Base-by-base conservation (phyloP, 768 basidiomycete genomes). In the Suillus spraguei region DNA sequence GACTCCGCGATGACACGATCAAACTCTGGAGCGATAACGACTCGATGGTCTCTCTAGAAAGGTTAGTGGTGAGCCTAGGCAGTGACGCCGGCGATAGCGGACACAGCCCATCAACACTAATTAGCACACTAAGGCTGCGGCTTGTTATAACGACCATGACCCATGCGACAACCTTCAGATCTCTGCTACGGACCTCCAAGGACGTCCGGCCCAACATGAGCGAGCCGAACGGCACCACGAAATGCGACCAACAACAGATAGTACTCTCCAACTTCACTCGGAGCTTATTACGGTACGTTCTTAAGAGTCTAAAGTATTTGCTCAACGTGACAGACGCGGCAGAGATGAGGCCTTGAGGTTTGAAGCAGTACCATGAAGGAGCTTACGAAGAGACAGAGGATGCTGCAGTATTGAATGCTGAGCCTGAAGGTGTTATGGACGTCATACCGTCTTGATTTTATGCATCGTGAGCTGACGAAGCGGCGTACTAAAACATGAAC, bases 31-130 rank as follows among this genome's bases (percentile, higher is more conserved):
- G n/a, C n/a, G n/a, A n/a, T n/a, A n/a, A n/a, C 28, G 28, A 28
- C 4, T 28, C 28, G 28, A 28, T 28, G 28, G 28, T 28, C 28
- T 28, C 28, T 55, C 17, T 36, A 14, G 14, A 55, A 55, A 16
- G 35, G 35, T 8, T 55, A 55, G 54, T 22, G 35, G 35, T 14
- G 55, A 28, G 17, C 16, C 16, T 2, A 24, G 22, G 54, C 35
- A 38, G 36, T 56, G 38, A 56, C 9, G 0, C 38, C 38, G 38
- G 38, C 17, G 17, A 6, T 39, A 58, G 6, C 55, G 38, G 38
- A 28, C 55, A 58, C 55, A 58, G 55, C 55, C 33, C 24, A 39
- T 55, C 54, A 8, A 13, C 35, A 56, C 22, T 56, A 28, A 28
- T 28, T 28, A 28, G 28, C 28, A n/a, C n/a, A 28, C 28, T 28